Percentiles rank a stretch among this genome's conserved stretches.
Evolutionary conservation across 2,329 filamentous ascomycete species (phyloP).

Genomic region (Huntiella bhutanensis): DNA sequence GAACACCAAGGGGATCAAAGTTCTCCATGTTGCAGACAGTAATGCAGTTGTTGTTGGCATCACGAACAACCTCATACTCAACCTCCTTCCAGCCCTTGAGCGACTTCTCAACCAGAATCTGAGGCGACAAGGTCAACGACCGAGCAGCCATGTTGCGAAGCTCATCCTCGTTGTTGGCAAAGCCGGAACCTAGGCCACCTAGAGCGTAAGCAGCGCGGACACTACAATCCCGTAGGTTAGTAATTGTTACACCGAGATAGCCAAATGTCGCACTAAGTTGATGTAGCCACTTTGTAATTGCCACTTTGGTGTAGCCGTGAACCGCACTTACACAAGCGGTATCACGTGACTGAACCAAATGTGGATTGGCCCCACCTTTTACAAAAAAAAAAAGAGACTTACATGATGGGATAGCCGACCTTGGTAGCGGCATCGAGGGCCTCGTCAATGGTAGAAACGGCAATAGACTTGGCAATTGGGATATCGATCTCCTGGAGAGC

Average conservation of each 20-base stretch:
- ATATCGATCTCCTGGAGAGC: conserved; percentile 95
- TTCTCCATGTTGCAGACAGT: conserved; percentile 55
- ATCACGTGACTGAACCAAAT: conserved; percentile 2
- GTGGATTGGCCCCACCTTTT: not conserved
- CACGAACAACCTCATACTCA: conserved; percentile 94
- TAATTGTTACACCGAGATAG: not conserved
- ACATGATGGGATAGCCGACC: conserved; percentile 88
- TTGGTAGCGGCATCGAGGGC: conserved; percentile 70
- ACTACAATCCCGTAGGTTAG: conserved; percentile 7
- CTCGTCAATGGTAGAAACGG: conserved; percentile 78
- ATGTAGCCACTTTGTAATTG: no score
- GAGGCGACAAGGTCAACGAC: conserved; percentile 80
- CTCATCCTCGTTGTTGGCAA: conserved; percentile 86
- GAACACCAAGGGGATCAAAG: conserved; percentile 60
- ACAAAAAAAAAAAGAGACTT: conserved; percentile 4
- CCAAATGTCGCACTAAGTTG: no score
- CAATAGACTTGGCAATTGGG: conserved; percentile 89
- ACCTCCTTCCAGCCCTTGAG: conserved; percentile 99
- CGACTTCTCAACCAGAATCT: conserved; percentile 95
- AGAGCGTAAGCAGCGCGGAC: conserved; percentile 93
- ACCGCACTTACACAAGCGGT: conserved; percentile 5
- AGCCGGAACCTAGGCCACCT: conserved; percentile 88
- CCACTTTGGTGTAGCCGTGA: not conserved
- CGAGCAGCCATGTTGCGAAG: conserved; percentile 82
- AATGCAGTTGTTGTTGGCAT: conserved; percentile 96